Conservation (phyloP, 1,284 basidiomycete species). For the Gomphus sp. region DNA sequence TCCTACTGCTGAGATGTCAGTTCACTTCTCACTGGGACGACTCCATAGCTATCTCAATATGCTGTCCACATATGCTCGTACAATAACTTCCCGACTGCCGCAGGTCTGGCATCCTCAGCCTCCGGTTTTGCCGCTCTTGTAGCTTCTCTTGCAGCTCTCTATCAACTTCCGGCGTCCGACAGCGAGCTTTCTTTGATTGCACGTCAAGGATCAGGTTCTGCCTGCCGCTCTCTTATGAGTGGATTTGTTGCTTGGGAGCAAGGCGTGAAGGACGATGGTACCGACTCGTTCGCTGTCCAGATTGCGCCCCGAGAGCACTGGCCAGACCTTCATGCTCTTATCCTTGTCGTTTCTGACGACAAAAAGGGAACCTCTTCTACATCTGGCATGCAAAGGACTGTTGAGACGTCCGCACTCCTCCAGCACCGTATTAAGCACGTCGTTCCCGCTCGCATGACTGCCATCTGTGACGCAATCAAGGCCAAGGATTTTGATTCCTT, state of each 20-base stretch:
- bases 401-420: conserved; percentile 84
- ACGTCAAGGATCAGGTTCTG: conserved; percentile 95
- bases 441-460: conserved; percentile 83
- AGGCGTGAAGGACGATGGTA: conserved; percentile 61
- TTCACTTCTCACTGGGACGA: not conserved
- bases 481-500: conserved; percentile 83
- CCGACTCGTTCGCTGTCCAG: conserved; percentile 84
- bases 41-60: conserved; percentile 56
- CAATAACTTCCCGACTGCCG: conserved; percentile 99
- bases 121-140: conserved; percentile 96
- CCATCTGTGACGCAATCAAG: conserved; percentile 75
- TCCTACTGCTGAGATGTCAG: conserved; percentile 7
- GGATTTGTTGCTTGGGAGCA: conserved; percentile 97
- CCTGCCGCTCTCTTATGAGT: conserved; percentile 94
- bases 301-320: conserved; percentile 85
- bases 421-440: conserved; percentile 83
- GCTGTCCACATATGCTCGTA: conserved; percentile 84
- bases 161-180: conserved; percentile 60
- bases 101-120: conserved; percentile 94
- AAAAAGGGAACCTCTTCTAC: conserved; percentile 98
- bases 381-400: conserved; percentile 94
- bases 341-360: conserved; percentile 93
- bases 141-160: conserved; percentile 82
- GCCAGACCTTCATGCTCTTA: conserved; percentile 94
- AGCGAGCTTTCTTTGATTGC: conserved; percentile 84